These are phyloP conservation scores for Mycena pura DNA, from an alignment of 768 basidiomycete species.

Conservation along the genomic window DNA sequence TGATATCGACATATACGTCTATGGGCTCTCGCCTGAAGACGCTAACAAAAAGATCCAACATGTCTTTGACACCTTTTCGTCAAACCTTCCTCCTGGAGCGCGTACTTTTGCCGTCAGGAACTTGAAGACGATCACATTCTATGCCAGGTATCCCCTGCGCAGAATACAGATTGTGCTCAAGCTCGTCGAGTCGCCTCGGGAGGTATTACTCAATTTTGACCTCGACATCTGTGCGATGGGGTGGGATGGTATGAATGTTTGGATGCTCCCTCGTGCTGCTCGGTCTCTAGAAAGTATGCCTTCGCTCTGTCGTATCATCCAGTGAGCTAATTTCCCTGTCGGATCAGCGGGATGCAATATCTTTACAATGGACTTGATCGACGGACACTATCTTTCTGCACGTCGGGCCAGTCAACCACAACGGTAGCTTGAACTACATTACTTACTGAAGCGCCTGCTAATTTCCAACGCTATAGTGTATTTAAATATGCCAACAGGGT, in stretches of 20 bases:
- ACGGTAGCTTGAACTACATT: background rate
- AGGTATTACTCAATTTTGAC: slow-evolving; percentile 20
- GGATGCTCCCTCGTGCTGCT: slow-evolving; percentile 18
- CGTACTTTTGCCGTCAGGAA: slow-evolving; percentile 8
- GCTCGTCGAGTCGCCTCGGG: slow-evolving; percentile 5
- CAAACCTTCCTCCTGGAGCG: slow-evolving; percentile 3
- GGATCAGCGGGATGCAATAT: slow-evolving; percentile 11
- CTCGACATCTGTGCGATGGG: slow-evolving; percentile 21
- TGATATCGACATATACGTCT: slow-evolving; percentile 15
- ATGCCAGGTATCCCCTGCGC: slow-evolving; percentile 13
- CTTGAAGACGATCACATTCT: slow-evolving; percentile 18
- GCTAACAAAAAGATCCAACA: slow-evolving; percentile 9
- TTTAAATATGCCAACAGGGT: slow-evolving; percentile 19
- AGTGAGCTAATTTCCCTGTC: background rate
- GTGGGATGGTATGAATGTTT: slow-evolving; percentile 10
- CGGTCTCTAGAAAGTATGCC: slow-evolving; percentile 15
- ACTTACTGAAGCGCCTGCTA: background rate
- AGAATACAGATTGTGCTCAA: slow-evolving; percentile 13
- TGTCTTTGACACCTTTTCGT: background rate
- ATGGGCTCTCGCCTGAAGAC: background rate
- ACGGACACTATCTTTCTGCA: slow-evolving; percentile 12
- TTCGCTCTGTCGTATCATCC: background rate
- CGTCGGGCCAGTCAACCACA: slow-evolving; percentile 10
- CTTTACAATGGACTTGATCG: slow-evolving; percentile 18
- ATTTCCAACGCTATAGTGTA: background rate